Evolutionary conservation across 805 yeast genomes (phyloP).

Genomic region (Lachancea dasiensis): DNA sequence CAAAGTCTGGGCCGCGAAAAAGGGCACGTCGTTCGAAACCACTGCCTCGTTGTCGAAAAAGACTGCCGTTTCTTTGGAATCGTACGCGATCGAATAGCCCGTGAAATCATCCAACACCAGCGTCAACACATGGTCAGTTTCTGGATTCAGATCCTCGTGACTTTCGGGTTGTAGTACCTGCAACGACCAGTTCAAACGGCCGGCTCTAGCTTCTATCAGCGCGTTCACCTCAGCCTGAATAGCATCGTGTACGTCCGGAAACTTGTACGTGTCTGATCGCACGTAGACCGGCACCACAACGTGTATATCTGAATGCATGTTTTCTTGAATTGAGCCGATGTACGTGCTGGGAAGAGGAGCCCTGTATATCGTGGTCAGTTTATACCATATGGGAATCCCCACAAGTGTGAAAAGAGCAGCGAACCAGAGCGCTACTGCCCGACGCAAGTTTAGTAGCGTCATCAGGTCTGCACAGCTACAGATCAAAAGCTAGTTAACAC

Average conservation of each 20-base stretch:
- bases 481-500: too few relatives aligned
- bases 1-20: constrained; percentile 48
- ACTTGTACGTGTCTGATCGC: constrained; percentile 41
- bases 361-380: constrained; percentile 36
- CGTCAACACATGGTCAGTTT: constrained; percentile 24
- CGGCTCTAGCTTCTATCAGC: constrained; percentile 32
- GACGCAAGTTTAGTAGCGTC: constrained; percentile 17
- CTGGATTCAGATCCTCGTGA: constrained; percentile 12
- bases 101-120: constrained; percentile 38
- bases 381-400: constrained; percentile 40
- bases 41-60: constrained; percentile 36
- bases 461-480: neutral
- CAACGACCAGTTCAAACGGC: constrained; percentile 33
- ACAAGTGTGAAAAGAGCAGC: constrained; percentile 29
- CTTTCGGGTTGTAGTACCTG: constrained; percentile 24
- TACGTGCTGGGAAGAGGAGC: constrained; percentile 37
- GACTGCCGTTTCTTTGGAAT: constrained; percentile 34
- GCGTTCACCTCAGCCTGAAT: constrained; percentile 42
- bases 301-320: constrained; percentile 39
- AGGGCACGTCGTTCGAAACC: constrained; percentile 57
- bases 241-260: constrained; percentile 65
- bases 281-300: constrained; percentile 40
- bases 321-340: constrained; percentile 31
- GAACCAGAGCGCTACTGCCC: constrained; percentile 20
- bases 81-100: constrained; percentile 40